Percentiles rank a stretch among this genome's conserved stretches.
phyloP scores from a whole-genome alignment of 2,329 filamentous ascomycete genomes.

The Lomentospora prolificans region DNA sequence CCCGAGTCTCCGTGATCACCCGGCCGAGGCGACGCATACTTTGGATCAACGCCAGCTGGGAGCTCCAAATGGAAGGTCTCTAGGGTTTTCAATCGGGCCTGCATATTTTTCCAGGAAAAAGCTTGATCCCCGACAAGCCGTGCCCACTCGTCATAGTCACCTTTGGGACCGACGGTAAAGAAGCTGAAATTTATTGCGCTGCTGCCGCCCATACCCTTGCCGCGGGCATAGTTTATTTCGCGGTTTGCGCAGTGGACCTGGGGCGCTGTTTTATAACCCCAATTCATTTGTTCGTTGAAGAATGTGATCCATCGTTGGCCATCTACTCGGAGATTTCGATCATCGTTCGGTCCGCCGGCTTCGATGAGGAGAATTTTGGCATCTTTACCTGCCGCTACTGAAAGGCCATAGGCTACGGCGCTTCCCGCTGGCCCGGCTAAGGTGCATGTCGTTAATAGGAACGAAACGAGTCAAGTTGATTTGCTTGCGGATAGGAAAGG shows the following conservation, averaged over 20 bases:
- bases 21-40: neutral
- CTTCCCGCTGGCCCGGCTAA: slow-evolving; percentile 52
- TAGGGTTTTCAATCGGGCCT: slow-evolving; percentile 38
- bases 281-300: slow-evolving; percentile 37
- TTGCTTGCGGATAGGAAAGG: no score
- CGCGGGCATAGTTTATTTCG: slow-evolving; percentile 21
- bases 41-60: slow-evolving; percentile 18
- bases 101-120: slow-evolving; percentile 45
- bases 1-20: neutral
- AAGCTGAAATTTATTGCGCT: slow-evolving; percentile 45
- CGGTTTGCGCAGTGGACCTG: slow-evolving; percentile 33
- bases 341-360: slow-evolving; percentile 42
- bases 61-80: slow-evolving; percentile 40
- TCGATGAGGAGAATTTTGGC: slow-evolving; percentile 52
- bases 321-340: slow-evolving; percentile 34
- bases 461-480: slow-evolving; percentile 8
- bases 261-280: slow-evolving; percentile 39
- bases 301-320: slow-evolving; percentile 47
- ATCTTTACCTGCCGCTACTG: slow-evolving; percentile 27
- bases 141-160: slow-evolving; percentile 56
- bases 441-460: neutral
- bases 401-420: slow-evolving; percentile 42
- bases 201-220: slow-evolving; percentile 40
- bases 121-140: slow-evolving; percentile 41
- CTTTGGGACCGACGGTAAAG: slow-evolving; percentile 43